Evolutionary conservation across 73 alveolate species (phyloP), one percentile per base, ranked within the genome.

Genomic region (Urostyla sp.): DNA sequence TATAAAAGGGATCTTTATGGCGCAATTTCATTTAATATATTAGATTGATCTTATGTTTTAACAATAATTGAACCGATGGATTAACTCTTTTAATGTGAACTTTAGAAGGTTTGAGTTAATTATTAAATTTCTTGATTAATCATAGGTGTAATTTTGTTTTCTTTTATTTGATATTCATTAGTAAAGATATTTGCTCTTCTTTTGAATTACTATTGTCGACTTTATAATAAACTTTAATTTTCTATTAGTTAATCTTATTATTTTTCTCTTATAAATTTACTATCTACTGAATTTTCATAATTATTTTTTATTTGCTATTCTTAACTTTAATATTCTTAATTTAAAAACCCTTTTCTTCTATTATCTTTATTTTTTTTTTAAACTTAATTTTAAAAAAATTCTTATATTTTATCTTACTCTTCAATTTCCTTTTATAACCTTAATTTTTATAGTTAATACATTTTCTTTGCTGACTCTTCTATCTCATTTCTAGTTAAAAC

Each of bases 401-500:
- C 23, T 40, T 40, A 40, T 11, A 40, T 40, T 16, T 50, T 18
- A 15, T 50, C 27, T 50, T 50, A 50, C 61, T 50, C 6, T 5
- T 50, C 54, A 35, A 34, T 5, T 63, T 37, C 16, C 27, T 40
- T 34, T 38, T 63, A 8, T 43, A 7, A 26, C 8, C 45, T 36
- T 40, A n/a, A n/a, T n/a, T n/a, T 63, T 6, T 18, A 10, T 10
- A 63, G 28, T 23, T 10, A 10, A 11, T 63, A 43, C 8, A 63
- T 57, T 16, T 63, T 63, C 7, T 18, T 20, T 1, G 27, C 79
- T 27, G 79, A 26, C 1, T 40, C 26, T 23, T 63, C n/a, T 24
- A 63, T 63, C 44, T 63, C 79, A 16, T 46, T 40, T 24, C 79
- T 63, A 26, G 61, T 63, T 11, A 63, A 16, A 8, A 63, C 13